Conservation (phyloP, 805 yeast genomes). For the Teunomyces lycoperdinae region DNA sequence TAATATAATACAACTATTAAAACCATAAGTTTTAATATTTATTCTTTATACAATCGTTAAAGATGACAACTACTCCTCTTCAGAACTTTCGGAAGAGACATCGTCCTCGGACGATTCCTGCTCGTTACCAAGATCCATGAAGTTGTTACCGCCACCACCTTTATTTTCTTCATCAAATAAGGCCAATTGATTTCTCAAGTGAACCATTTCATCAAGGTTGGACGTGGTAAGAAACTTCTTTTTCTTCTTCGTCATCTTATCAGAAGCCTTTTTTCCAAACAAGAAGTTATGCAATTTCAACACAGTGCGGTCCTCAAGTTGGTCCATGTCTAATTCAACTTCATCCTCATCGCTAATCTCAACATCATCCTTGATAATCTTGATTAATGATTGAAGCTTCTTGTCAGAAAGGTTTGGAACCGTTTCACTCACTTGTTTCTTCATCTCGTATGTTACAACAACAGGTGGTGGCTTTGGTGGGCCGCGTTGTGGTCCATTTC, state of each 20-base stretch:
- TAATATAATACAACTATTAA: constrained; percentile 1
- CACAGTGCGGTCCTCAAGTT: constrained; percentile 79
- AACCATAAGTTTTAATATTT: constrained; percentile 1
- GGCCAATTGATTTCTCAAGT: constrained; percentile 52
- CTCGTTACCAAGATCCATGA: constrained; percentile 31
- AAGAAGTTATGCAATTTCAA: constrained; percentile 82
- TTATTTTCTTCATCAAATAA: constrained; percentile 35
- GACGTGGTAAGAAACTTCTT: constrained; percentile 33
- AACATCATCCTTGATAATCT: constrained; percentile 74
- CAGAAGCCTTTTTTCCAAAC: constrained; percentile 40
- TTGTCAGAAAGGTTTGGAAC: constrained; percentile 75
- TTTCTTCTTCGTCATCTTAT: constrained; percentile 43
- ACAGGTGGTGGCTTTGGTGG: constrained; percentile 14
- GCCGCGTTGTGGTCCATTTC: constrained; percentile 9
- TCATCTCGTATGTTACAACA: constrained; percentile 89
- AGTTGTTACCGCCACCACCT: constrained; percentile 15
- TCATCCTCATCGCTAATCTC: constrained; percentile 69
- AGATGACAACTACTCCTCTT: constrained; percentile 53
- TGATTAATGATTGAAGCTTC: constrained; percentile 77
- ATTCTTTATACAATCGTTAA: constrained; percentile 4
- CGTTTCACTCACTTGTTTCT: constrained; percentile 85
- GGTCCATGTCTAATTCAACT: constrained; percentile 94
- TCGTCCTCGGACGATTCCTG: constrained; percentile 51
- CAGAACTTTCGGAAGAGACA: constrained; percentile 59
- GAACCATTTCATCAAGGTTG: constrained; percentile 57